Conservation (phyloP, 192 early-diverging fungal species). For the Coemansia sp. region DNA sequence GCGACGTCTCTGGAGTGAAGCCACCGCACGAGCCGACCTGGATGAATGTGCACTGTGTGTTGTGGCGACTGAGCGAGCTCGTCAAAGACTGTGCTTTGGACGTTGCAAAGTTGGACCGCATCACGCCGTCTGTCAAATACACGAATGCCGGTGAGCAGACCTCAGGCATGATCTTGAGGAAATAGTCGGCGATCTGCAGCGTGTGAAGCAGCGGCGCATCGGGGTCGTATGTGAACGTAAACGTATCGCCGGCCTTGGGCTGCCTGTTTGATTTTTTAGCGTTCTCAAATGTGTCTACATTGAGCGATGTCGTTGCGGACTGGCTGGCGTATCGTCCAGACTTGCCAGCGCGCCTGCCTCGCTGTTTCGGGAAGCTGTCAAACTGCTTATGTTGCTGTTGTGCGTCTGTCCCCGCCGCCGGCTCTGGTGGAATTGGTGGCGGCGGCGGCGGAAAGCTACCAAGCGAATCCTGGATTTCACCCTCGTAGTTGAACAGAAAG, state of each 20-base stretch:
- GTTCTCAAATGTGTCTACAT: conserved; percentile 8
- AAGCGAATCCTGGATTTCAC: conserved; percentile 39
- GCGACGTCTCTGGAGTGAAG: conserved; percentile 63
- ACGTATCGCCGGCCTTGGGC: conserved; percentile 33
- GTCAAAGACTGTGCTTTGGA: conserved; percentile 52
- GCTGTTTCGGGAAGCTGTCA: conserved; percentile 1
- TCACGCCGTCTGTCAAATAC: conserved; percentile 69
- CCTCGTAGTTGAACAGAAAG: conserved; percentile 50
- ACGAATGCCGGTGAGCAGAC: conserved; percentile 55
- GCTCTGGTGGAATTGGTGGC: conserved; percentile 32
- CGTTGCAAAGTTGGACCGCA: conserved; percentile 66
- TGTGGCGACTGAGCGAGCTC: conserved; percentile 51
- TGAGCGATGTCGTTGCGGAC: neutral
- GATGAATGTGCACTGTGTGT: conserved; percentile 64
- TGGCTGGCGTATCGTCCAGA: neutral
- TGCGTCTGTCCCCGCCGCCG: neutral
- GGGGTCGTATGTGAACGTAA: conserved; percentile 34
- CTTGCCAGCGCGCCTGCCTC: conserved; percentile 2
- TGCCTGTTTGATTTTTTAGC: conserved; percentile 12
- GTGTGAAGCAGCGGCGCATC: conserved; percentile 46
- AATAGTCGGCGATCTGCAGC: conserved; percentile 52
- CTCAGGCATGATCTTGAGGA: conserved; percentile 47
- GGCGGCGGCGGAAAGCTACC: conserved; percentile 47
- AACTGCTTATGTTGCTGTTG: neutral
- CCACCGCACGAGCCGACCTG: conserved; percentile 67